Evolutionary conservation across 2,329 filamentous ascomycete species (phyloP), one percentile per base, ranked within the genome.

Genomic region (Talaromyces verruculosus): DNA sequence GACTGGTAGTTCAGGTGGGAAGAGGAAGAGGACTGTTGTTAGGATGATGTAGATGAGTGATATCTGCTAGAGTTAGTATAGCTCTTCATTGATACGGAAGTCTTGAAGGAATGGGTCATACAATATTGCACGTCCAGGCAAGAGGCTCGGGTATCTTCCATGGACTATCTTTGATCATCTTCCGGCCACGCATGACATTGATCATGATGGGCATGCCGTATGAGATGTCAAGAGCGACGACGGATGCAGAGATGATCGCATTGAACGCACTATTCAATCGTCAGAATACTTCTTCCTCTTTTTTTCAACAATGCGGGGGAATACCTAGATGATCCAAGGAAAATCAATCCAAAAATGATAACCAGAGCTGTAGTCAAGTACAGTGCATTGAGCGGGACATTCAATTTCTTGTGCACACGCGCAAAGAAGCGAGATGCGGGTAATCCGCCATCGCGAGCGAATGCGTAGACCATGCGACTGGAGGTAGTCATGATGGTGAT

Each of bases 21-120:
- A 91, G 22, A 92, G 83, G 77, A 92, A 92, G 0, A 93, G 82
- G 0, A 92, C 86, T 0, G 89, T 92, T 0, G 90, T 92, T n/a
- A 92, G 75, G 13, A 87, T 78, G 1, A 89, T 85, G 77, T 89
- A 93, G 0, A 80, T 79, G 57, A 93, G 82, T 5, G 76, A 73
- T 49, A 78, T 68, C 90, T 89, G 33, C 85, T 5, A 59, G 17
- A 28, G n/a, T 39, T n/a, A 51, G 25, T 6, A 33, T 1, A 30
- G 5, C 3, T 33, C 1, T 8, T 47, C 5, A 1, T 25, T 41
- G 43, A 47, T n/a, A 22, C 19, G 19, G 39, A 3, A 43, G 15
- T 17, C 19, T 33, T 15, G 13, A 3, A 11, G 19, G 39, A 6
- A 13, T 4, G 13, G 19, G 28, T 69, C 79, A 65, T 76, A 84